These are phyloP conservation scores for Corymbia citriodora DNA, from an alignment of 441 rosid species.

Conservation along the genomic window DNA sequence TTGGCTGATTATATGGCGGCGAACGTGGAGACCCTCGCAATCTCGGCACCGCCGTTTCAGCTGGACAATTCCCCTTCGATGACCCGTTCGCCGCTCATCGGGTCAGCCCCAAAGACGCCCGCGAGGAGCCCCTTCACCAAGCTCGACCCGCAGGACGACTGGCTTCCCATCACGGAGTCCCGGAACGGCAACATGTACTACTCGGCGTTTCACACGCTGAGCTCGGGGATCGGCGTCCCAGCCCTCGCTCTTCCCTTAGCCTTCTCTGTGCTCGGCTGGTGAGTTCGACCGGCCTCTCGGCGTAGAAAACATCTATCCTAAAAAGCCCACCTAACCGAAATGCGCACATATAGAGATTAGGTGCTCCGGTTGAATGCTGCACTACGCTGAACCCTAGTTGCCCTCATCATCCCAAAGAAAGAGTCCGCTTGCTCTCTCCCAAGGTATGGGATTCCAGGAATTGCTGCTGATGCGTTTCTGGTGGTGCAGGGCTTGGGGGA, in stretches of 20 bases:
- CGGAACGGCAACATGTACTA: constrained; percentile 48
- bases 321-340: neutral
- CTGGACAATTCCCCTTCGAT: constrained; percentile 16
- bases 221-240: constrained; percentile 51
- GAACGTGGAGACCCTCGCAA: constrained; percentile 3
- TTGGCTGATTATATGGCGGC: neutral
- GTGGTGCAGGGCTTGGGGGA: constrained; percentile 56
- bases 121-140: constrained; percentile 30
- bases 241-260: constrained; percentile 59
- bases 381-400: neutral
- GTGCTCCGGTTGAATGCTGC: neutral
- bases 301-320: neutral
- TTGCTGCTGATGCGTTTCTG: neutral
- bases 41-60: constrained; percentile 29
- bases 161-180: constrained; percentile 71
- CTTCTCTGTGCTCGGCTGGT: constrained; percentile 49
- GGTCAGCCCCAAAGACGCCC: constrained; percentile 21
- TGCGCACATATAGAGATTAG: neutral
- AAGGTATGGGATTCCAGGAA: neutral
- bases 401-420: neutral
- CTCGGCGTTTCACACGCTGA: constrained; percentile 46
- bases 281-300: neutral
- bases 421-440: neutral
- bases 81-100: constrained; percentile 25
- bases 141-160: constrained; percentile 43